Percentiles rank a stretch among this genome's conserved stretches.
These are phyloP conservation scores for Raphanus hybrid DNA, from an alignment of 441 rosid genomes.

Conservation along the genomic window DNA sequence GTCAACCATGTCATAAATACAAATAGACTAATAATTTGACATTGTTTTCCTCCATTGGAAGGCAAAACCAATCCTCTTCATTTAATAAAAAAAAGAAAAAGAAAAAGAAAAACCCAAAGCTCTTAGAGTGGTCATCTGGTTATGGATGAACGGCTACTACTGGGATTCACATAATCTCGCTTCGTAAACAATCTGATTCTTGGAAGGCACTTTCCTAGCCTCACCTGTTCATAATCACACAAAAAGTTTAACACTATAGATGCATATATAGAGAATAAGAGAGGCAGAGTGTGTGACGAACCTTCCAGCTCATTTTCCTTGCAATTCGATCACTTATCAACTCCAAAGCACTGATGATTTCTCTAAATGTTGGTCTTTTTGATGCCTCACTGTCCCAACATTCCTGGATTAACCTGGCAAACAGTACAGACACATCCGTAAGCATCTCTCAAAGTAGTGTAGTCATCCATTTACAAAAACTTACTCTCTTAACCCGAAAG, in stretches of 20 bases:
- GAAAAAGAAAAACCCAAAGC: background rate
- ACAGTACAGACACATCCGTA: background rate
- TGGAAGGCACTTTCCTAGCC: conserved; percentile 52
- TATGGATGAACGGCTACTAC: conserved; percentile 55
- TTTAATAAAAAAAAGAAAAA: background rate
- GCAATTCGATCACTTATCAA: conserved; percentile 49
- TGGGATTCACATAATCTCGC: conserved; percentile 56
- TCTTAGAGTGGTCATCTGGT: conserved; percentile 38
- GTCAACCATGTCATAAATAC: conserved; percentile 1
- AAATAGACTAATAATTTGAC: conserved; percentile 6
- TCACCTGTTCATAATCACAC: conserved; percentile 45
- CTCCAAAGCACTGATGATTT: conserved; percentile 63
- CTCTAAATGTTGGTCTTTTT: conserved; percentile 69
- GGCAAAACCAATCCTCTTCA: conserved; percentile 7
- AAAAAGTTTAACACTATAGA: background rate
- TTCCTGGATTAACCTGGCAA: conserved; percentile 62
- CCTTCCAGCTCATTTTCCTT: conserved; percentile 58
- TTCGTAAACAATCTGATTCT: conserved; percentile 47
- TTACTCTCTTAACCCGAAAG: conserved; percentile 65
- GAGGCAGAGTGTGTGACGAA: conserved; percentile 31
- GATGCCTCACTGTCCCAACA: conserved; percentile 73
- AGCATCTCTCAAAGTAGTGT: background rate
- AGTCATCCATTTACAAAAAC: conserved; percentile 22
- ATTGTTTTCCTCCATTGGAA: conserved; percentile 22
- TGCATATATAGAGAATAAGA: background rate